Evolutionary conservation across 768 basidiomycete genomes (phyloP).

Genomic region (Termitomyces eurrhizus): DNA sequence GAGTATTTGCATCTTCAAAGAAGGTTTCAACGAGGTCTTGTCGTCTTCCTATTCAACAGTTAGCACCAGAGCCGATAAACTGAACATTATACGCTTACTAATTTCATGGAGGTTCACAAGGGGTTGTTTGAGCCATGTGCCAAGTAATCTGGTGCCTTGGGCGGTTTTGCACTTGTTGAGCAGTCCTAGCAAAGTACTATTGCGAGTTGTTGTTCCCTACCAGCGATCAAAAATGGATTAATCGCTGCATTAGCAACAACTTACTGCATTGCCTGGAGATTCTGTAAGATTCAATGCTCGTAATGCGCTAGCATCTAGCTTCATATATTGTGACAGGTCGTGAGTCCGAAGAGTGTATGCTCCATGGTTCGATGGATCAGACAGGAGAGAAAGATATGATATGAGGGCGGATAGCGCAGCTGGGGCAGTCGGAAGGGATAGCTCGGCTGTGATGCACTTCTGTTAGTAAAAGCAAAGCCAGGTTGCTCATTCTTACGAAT

Average conservation of each 20-base stretch:
- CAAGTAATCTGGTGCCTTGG: slow-evolving; percentile 85
- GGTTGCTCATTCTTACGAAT: slow-evolving; percentile 45
- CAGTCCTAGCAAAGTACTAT: slow-evolving; percentile 83
- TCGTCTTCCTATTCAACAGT: slow-evolving; percentile 55
- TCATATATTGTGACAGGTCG: slow-evolving; percentile 93
- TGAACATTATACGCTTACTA: slow-evolving; percentile 42
- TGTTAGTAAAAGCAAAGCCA: neutral
- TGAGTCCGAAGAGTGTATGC: slow-evolving; percentile 81
- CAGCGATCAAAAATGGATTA: neutral
- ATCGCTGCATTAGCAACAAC: slow-evolving; percentile 8
- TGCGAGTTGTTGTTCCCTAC: slow-evolving; percentile 64
- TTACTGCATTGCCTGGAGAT: slow-evolving; percentile 52
- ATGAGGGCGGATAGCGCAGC: slow-evolving; percentile 79
- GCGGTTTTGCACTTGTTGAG: slow-evolving; percentile 96
- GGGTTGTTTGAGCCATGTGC: slow-evolving; percentile 95
- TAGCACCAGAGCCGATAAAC: neutral
- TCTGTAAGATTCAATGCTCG: slow-evolving; percentile 86
- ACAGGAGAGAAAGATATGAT: slow-evolving; percentile 73
- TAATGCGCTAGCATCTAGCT: slow-evolving; percentile 91
- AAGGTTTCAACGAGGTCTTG: slow-evolving; percentile 88
- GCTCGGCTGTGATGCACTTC: slow-evolving; percentile 53
- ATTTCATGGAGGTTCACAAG: slow-evolving; percentile 93
- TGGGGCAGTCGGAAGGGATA: slow-evolving; percentile 73
- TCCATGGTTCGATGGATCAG: slow-evolving; percentile 74
- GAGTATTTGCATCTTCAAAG: slow-evolving; percentile 69